Evolutionary conservation across 805 yeast genomes (phyloP).

Genomic region (Pichia eremophila): DNA sequence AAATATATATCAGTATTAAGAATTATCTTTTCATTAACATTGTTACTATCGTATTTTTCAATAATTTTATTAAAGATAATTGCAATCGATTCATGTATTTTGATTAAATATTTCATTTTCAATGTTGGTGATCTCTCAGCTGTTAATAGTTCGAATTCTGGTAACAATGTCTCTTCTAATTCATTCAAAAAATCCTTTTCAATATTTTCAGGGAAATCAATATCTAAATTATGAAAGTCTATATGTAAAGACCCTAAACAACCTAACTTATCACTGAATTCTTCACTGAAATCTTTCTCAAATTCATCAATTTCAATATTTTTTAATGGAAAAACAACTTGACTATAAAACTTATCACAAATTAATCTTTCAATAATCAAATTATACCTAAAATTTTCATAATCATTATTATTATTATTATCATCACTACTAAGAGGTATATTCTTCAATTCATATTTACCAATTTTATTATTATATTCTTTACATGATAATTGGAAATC

Average conservation of each 20-base stretch:
- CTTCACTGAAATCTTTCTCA: slow-evolving; percentile 18
- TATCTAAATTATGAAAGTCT: slow-evolving; percentile 20
- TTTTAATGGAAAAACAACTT: slow-evolving; percentile 26
- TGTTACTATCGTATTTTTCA: not conserved
- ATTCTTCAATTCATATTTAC: slow-evolving; percentile 18
- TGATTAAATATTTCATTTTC: slow-evolving; percentile 24
- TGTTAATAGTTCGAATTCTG: slow-evolving; percentile 24
- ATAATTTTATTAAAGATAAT: slow-evolving; percentile 16
- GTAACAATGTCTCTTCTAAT: slow-evolving; percentile 18
- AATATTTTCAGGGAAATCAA: slow-evolving; percentile 17
- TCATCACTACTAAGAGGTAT: not conserved
- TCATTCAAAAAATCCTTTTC: slow-evolving; percentile 18
- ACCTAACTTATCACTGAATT: slow-evolving; percentile 21
- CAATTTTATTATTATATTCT: slow-evolving; percentile 14
- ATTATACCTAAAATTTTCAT: slow-evolving; percentile 19
- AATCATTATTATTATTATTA: slow-evolving; percentile 8
- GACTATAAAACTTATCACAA: slow-evolving; percentile 26
- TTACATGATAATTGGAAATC: slow-evolving; percentile 18
- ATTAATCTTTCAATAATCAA: slow-evolving; percentile 23
- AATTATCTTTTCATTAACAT: not conserved
- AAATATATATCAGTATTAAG: slow-evolving; percentile 28
- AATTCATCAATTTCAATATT: slow-evolving; percentile 22
- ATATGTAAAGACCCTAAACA: slow-evolving; percentile 19
- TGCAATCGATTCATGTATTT: slow-evolving; percentile 23
- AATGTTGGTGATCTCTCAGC: slow-evolving; percentile 28